Percentiles rank a stretch among this genome's conserved stretches.
These are phyloP conservation scores for Aspergillus uvarum DNA, from an alignment of 2,329 filamentous ascomycete species.

Conservation along the genomic window DNA sequence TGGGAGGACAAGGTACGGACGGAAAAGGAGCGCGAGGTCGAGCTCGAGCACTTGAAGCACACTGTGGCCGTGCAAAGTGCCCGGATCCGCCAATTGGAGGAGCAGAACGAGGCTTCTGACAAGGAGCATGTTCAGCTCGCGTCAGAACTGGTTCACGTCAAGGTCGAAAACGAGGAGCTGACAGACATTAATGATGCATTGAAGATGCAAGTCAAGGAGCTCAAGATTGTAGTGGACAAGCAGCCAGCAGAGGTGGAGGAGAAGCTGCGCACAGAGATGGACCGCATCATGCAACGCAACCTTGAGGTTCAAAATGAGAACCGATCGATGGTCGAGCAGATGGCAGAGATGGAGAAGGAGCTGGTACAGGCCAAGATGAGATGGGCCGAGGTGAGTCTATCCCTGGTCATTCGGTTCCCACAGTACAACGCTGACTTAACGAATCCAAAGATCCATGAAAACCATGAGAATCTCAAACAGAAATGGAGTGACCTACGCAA, in stretches of 20 bases:
- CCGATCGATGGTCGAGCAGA: constrained; percentile 78
- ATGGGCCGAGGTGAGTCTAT: constrained; percentile 77
- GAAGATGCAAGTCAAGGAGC: constrained; percentile 77
- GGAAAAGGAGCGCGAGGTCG: constrained; percentile 78
- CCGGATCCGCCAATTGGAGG: constrained; percentile 81
- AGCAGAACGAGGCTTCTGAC: constrained; percentile 83
- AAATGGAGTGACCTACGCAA: constrained; percentile 73
- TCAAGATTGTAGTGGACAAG: constrained; percentile 81
- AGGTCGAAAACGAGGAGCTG: constrained; percentile 89
- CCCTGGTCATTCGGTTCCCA: background rate
- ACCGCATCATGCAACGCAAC: constrained; percentile 88
- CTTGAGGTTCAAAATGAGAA: constrained; percentile 94
- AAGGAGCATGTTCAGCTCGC: constrained; percentile 87
- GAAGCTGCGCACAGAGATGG: constrained; percentile 78
- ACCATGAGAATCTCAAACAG: constrained; percentile 69
- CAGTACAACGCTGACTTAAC: constrained; percentile 16
- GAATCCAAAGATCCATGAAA: constrained; percentile 60
- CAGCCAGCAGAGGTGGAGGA: constrained; percentile 87
- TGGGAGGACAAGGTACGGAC: constrained; percentile 88
- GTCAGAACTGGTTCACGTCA: constrained; percentile 85
- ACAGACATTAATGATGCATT: constrained; percentile 87
- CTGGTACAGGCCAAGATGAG: constrained; percentile 92
- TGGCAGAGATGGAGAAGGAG: constrained; percentile 88
- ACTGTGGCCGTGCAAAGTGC: constrained; percentile 67
- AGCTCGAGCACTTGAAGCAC: constrained; percentile 71